Evolutionary conservation across 495 filamentous ascomycete genomes (phyloP).

Genomic region (Paragyromitra xinjiangensis): DNA sequence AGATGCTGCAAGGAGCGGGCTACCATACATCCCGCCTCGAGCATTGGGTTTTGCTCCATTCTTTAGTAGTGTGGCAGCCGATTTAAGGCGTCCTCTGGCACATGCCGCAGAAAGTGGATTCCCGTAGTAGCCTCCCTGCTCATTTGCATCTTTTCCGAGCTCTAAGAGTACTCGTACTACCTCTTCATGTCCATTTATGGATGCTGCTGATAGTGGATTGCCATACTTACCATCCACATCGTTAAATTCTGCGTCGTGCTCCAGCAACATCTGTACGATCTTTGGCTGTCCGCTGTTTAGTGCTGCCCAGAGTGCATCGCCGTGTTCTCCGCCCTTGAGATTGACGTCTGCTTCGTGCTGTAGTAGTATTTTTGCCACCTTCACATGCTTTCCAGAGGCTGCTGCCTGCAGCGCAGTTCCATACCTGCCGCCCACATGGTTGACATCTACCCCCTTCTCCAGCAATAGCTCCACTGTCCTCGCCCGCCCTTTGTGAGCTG

Average conservation of each 20-base stretch:
- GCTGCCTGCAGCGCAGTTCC: not conserved
- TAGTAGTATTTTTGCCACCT: constrained; percentile 4
- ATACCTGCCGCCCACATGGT: not conserved
- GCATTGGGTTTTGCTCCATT: constrained; percentile 21
- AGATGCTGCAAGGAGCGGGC: not conserved
- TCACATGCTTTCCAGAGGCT: not conserved
- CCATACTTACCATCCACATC: not conserved
- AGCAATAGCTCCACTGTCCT: not conserved
- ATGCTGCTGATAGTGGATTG: constrained; percentile 2
- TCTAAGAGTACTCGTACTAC: not conserved
- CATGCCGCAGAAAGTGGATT: not conserved
- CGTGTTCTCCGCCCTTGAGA: constrained; percentile 3
- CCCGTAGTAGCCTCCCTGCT: not conserved
- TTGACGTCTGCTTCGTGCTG: constrained; percentile 10
- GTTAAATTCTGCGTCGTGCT: not conserved
- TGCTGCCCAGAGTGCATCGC: constrained; percentile 1
- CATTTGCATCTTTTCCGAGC: not conserved
- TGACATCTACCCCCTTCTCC: not conserved
- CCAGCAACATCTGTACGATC: not conserved
- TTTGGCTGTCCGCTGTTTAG: not conserved
- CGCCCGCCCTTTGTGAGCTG: not conserved
- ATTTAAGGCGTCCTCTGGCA: not conserved
- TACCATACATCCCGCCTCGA: constrained; percentile 5
- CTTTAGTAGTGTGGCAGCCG: not conserved
- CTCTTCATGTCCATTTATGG: not conserved